These are phyloP conservation scores for Acanthamoeba divionensis DNA, from an alignment of 208 protist species.

Conservation along the genomic window DNA sequence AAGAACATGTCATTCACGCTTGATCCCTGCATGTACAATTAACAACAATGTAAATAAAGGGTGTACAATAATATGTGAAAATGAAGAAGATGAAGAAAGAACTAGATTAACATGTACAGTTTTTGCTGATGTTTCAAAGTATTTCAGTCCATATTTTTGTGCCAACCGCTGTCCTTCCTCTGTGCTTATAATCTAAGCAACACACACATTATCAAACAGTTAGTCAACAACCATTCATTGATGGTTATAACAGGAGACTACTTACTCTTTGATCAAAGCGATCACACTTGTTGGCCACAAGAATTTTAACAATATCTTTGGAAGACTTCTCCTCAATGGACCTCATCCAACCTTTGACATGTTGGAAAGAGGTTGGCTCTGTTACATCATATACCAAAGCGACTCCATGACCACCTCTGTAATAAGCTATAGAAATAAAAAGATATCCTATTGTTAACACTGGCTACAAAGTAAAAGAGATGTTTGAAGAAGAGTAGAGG, in stretches of 20 bases:
- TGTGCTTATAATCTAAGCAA: slow-evolving; percentile 50
- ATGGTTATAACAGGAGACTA: not conserved
- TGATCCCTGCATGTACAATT: not conserved
- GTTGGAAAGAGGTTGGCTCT: slow-evolving; percentile 77
- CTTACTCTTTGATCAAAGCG: slow-evolving; percentile 77
- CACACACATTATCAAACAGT: no score
- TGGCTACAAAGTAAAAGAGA: no score
- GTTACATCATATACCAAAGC: slow-evolving; percentile 90
- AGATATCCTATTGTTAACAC: no score
- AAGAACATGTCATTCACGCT: slow-evolving; percentile 87
- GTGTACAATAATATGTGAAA: not conserved
- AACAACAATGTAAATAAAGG: not conserved
- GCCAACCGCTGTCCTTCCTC: slow-evolving; percentile 76
- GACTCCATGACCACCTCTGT: slow-evolving; percentile 91
- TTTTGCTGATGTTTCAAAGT: slow-evolving; percentile 84
- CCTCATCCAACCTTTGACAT: slow-evolving; percentile 87
- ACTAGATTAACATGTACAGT: slow-evolving; percentile 20
- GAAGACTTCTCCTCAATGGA: slow-evolving; percentile 89
- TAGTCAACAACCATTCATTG: no score
- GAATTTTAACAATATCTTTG: slow-evolving; percentile 88
- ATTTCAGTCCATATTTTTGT: slow-evolving; percentile 78
- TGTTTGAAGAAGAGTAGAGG: not conserved
- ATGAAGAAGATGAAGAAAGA: not conserved
- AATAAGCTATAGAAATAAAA: slow-evolving; percentile 84
- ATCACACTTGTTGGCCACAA: slow-evolving; percentile 89